Percentiles rank a stretch among this genome's conserved stretches.
Evolutionary conservation across 305 asterid genomes (phyloP).

Genomic region (Striga hermonthica): DNA sequence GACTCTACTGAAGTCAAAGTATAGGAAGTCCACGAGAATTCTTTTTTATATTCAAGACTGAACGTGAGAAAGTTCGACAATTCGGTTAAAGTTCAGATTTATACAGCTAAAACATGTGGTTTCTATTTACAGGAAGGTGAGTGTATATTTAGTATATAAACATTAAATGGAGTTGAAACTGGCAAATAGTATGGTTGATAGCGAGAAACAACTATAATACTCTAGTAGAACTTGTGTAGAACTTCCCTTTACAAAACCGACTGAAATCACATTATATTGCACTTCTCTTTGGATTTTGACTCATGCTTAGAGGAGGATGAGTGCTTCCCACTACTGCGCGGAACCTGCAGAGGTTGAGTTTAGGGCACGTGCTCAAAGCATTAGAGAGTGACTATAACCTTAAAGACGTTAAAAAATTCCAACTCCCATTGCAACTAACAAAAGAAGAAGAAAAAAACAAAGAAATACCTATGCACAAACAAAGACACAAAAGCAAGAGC

Average conservation of each 20-base stretch:
- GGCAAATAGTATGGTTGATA: constrained; percentile 7
- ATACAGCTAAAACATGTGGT: constrained; percentile 18
- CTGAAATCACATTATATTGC: constrained; percentile 58
- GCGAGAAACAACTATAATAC: constrained; percentile 25
- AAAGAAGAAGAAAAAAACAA: too few relatives aligned
- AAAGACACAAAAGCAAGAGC: neutral
- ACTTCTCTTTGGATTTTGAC: constrained; percentile 64
- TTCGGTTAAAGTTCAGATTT: constrained; percentile 18
- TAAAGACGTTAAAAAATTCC: neutral
- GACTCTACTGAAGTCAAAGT: too few relatives aligned
- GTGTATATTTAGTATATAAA: constrained; percentile 5
- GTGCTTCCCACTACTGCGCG: constrained; percentile 45
- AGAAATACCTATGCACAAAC: neutral
- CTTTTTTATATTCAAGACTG: neutral
- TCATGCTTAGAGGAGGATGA: constrained; percentile 55
- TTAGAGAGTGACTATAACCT: neutral
- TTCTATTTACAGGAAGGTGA: constrained; percentile 33
- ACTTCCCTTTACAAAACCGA: constrained; percentile 7
- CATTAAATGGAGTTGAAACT: constrained; percentile 17
- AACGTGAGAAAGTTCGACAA: constrained; percentile 2
- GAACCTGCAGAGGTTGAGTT: constrained; percentile 45
- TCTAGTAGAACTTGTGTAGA: constrained; percentile 19
- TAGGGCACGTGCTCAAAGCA: neutral
- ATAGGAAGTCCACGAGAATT: too few relatives aligned
- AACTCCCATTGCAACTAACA: neutral